Evolutionary conservation across 148 eudicot species (phyloP).

Genomic region (Fagopyrum tataricum): DNA sequence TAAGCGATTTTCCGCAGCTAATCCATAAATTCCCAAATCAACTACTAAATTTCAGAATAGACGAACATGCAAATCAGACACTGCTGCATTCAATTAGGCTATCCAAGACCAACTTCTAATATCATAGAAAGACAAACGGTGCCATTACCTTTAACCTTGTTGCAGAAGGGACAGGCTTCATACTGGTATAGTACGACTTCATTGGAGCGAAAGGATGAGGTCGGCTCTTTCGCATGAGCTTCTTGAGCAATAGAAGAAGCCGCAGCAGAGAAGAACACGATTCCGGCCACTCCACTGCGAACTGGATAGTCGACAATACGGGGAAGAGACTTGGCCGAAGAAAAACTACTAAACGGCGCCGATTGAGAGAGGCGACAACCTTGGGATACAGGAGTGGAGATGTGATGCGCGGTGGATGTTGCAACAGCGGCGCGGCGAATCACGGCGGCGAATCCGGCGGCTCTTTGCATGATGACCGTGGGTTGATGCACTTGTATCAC

Average conservation of each 20-base stretch:
- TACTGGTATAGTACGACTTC: slow-evolving; percentile 92
- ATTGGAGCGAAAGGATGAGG: slow-evolving; percentile 29
- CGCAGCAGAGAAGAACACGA: slow-evolving; percentile 39
- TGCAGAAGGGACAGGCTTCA: slow-evolving; percentile 97
- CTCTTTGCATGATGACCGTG: slow-evolving; percentile 29
- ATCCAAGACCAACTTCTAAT: background rate
- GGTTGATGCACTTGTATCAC: background rate
- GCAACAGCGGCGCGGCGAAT: slow-evolving; percentile 29
- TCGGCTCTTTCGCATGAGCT: slow-evolving; percentile 46
- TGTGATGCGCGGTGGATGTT: slow-evolving; percentile 15
- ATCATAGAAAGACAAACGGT: background rate
- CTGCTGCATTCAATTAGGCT: background rate
- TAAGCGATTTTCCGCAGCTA: background rate
- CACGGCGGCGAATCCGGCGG: slow-evolving; percentile 25
- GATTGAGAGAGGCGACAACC: slow-evolving; percentile 18
- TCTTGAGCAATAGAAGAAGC: slow-evolving; percentile 36
- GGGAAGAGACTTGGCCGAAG: slow-evolving; percentile 17
- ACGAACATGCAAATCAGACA: background rate
- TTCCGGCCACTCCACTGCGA: slow-evolving; percentile 24
- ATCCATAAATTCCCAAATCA: background rate
- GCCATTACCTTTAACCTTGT: slow-evolving; percentile 77
- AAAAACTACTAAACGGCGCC: slow-evolving; percentile 21
- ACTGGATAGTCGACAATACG: slow-evolving; percentile 14
- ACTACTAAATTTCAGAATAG: background rate
- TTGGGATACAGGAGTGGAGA: background rate